Evolutionary conservation across 2,329 filamentous ascomycete species (phyloP).

Genomic region (Fusarium humuli): DNA sequence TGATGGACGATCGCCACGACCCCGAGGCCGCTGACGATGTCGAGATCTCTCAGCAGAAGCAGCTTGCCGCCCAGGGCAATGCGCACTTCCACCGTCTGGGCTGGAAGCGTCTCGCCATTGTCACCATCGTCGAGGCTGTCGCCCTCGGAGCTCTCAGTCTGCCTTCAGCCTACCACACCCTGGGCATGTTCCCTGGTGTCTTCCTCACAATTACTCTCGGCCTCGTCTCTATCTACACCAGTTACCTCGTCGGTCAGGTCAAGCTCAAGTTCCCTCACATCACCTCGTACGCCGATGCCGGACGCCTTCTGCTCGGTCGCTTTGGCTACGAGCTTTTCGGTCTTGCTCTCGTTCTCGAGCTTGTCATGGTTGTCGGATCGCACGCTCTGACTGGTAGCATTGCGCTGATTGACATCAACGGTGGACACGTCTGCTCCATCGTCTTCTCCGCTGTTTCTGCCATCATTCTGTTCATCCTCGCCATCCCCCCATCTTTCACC

Average conservation of each 20-base stretch:
- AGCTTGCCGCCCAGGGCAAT: constrained; percentile 35
- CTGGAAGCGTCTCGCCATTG: constrained; percentile 38
- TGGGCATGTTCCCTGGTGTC: constrained; percentile 64
- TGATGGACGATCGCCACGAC: constrained; percentile 29
- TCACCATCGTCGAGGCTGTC: constrained; percentile 38
- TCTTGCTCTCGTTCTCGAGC: constrained; percentile 70
- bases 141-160: constrained; percentile 52
- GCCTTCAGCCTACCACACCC: constrained; percentile 62
- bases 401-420: constrained; percentile 73
- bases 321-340: constrained; percentile 72
- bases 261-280: constrained; percentile 66
- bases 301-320: constrained; percentile 69
- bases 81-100: constrained; percentile 37
- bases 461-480: constrained; percentile 58
- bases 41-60: constrained; percentile 35
- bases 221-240: constrained; percentile 60
- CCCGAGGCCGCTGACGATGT: constrained; percentile 24
- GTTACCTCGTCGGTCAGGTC: constrained; percentile 60
- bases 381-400: constrained; percentile 78
- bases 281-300: constrained; percentile 50
- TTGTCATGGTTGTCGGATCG: constrained; percentile 77
- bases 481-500: constrained; percentile 61
- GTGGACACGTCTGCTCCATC: constrained; percentile 56
- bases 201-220: constrained; percentile 57
- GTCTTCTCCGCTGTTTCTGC: constrained; percentile 59